Base-by-base conservation (phyloP, 352 stramenopile species). In the Phytophthora constricta region DNA sequence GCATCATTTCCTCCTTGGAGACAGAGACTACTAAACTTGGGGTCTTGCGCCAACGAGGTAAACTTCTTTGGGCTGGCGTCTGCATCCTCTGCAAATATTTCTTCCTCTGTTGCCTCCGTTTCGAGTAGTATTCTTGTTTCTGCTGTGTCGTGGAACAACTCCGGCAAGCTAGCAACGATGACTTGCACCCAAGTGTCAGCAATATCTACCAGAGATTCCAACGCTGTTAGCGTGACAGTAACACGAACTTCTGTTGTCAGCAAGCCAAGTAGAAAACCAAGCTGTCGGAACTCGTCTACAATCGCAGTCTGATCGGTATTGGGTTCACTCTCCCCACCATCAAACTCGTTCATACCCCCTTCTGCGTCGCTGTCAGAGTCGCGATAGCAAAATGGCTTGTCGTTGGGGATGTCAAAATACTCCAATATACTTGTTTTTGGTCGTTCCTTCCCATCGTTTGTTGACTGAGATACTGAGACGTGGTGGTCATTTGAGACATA, bases 301-400 rank as follows among this genome's bases (percentile, higher is more conserved):
- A 89, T 87, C 7, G 58, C 62, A n/a, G 31, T 66, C 45, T 69
- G 43, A 31, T n/a, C 41, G 28, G 52, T 45, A 31, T 62, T 47
- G 16, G 22, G 46, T 11, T 60, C 42, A 10, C 46, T 57, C 13
- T 60, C 48, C 23, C 25, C 23, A 23, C 16, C 48, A 14, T 66
- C 58, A 27, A 34, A 41, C 7, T 54, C 53, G 26, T 49, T 43
- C 58, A 53, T 31, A 65, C 60, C 61, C 27, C 20, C 70, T 14
- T 82, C 59, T 8, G 50, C 48, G 9, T 77, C 70, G 7, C 68
- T 60, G 9, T 89, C 79, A 0, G 78, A 80, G 48, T 93, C 83
- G 7, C 83, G 74, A 56, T 77, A 93, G 33, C 67, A 80, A 54
- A 86, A 93, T n/a, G 85, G 85, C 65, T 93, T 92, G 50, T 90